Evolutionary conservation across 2,329 filamentous ascomycete species (phyloP).

Genomic region (Fusarium redolens): DNA sequence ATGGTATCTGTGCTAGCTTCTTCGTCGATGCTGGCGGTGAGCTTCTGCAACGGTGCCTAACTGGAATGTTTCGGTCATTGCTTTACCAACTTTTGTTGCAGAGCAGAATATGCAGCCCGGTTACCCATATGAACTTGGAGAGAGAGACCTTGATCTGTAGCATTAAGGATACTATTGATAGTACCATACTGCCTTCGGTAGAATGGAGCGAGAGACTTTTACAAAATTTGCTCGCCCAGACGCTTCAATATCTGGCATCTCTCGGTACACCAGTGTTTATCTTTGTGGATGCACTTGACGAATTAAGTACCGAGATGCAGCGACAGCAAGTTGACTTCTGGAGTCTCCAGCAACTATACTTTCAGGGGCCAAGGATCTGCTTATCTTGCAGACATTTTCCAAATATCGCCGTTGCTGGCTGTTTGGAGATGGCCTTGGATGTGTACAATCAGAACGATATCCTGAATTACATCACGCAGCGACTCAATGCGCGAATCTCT

Average conservation of each 20-base stretch:
- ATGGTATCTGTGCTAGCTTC: background rate
- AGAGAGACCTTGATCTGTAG: rapidly evolving
- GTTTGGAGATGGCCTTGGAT: background rate
- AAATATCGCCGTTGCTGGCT: background rate
- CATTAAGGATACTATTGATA: background rate
- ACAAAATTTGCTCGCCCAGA: rapidly evolving
- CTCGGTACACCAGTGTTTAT: background rate
- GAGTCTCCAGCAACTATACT: background rate
- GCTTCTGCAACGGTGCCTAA: background rate
- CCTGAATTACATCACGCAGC: constrained; percentile 4
- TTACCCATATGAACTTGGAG: rapidly evolving
- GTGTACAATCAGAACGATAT: constrained; percentile 7
- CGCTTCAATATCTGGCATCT: background rate
- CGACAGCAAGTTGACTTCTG: background rate
- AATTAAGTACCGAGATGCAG: background rate
- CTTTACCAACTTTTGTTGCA: constrained; percentile 4
- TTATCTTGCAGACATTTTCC: constrained; percentile 22
- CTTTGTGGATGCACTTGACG: constrained; percentile 28
- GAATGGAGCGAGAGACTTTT: background rate
- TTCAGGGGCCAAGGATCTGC: constrained; percentile 1
- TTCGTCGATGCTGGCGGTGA: constrained; percentile 14
- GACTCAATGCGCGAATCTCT: background rate
- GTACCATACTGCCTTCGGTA: rapidly evolving
- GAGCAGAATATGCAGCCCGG: background rate
- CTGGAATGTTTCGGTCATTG: constrained; percentile 5